Evolutionary conservation across 2,329 filamentous ascomycete genomes (phyloP).

Genomic region (Colletotrichum neosansevieriae): DNA sequence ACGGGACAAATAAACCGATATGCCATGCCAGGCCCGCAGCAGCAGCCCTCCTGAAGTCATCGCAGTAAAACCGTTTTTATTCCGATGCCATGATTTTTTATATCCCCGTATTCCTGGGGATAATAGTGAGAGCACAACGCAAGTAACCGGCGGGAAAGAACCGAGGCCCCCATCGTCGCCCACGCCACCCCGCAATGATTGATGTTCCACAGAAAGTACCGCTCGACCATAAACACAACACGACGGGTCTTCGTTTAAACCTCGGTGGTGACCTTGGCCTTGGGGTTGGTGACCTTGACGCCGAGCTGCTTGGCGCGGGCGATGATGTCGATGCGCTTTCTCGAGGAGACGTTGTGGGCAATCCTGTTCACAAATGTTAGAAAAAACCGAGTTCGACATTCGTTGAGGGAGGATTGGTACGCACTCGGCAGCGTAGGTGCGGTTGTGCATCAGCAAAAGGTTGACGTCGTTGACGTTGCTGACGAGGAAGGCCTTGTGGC

Average conservation of each 20-base stretch:
- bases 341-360: slow-evolving; percentile 95
- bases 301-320: slow-evolving; percentile 96
- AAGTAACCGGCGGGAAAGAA: slow-evolving; percentile 36
- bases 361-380: slow-evolving; percentile 72
- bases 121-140: slow-evolving; percentile 40
- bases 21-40: slow-evolving; percentile 40
- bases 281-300: slow-evolving; percentile 99
- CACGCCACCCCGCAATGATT: slow-evolving; percentile 29
- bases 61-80: slow-evolving; percentile 39
- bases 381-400: neutral
- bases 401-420: slow-evolving; percentile 53
- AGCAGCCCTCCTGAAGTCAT: slow-evolving; percentile 36
- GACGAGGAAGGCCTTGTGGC: slow-evolving; percentile 99
- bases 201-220: slow-evolving; percentile 6
- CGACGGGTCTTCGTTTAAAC: slow-evolving; percentile 63
- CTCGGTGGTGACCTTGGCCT: slow-evolving; percentile 99
- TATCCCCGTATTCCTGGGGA: slow-evolving; percentile 20
- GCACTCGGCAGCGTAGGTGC: slow-evolving; percentile 98
- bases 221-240: slow-evolving; percentile 6
- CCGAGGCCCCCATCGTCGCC: slow-evolving; percentile 14
- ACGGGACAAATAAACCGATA: slow-evolving; percentile 30
- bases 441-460: slow-evolving; percentile 99
- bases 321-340: slow-evolving; percentile 99
- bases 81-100: slow-evolving; percentile 37
- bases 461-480: slow-evolving; percentile 96